These are phyloP conservation scores for Clonostachys rosea DNA, from an alignment of 2,329 filamentous ascomycete species.

Conservation along the genomic window DNA sequence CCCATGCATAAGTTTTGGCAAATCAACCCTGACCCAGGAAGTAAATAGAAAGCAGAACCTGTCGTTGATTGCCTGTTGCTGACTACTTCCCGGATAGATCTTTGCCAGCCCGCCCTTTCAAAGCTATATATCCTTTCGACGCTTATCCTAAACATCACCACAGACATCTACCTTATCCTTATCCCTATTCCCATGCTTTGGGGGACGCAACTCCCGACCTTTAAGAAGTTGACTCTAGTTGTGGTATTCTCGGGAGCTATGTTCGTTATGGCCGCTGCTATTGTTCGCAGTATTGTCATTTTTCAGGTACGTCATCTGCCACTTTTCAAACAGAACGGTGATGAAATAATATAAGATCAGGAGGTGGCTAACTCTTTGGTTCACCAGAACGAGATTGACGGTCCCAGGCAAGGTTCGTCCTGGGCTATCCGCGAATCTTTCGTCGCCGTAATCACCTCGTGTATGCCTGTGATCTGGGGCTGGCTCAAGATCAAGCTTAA, in stretches of 20 bases:
- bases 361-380: not conserved
- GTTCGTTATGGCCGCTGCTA: constrained; percentile 49
- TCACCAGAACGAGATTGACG: not conserved
- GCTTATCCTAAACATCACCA: constrained; percentile 26
- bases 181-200: constrained; percentile 45
- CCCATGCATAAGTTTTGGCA: no score
- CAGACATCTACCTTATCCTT: constrained; percentile 31
- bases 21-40: no score
- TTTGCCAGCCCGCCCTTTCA: constrained; percentile 14
- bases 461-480: constrained; percentile 33
- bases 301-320: constrained; percentile 12
- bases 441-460: constrained; percentile 29
- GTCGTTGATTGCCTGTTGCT: no score
- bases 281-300: constrained; percentile 48
- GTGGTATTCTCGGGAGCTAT: constrained; percentile 50
- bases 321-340: not conserved
- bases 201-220: constrained; percentile 38
- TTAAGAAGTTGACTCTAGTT: constrained; percentile 46
- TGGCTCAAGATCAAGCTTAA: constrained; percentile 28
- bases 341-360: not conserved
- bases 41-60: no score
- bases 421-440: constrained; percentile 20
- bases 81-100: no score
- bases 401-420: not conserved
- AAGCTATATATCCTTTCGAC: constrained; percentile 18